phyloP scores from a whole-genome alignment of 208 protist species.

The Trypanosoma grayi region DNA sequence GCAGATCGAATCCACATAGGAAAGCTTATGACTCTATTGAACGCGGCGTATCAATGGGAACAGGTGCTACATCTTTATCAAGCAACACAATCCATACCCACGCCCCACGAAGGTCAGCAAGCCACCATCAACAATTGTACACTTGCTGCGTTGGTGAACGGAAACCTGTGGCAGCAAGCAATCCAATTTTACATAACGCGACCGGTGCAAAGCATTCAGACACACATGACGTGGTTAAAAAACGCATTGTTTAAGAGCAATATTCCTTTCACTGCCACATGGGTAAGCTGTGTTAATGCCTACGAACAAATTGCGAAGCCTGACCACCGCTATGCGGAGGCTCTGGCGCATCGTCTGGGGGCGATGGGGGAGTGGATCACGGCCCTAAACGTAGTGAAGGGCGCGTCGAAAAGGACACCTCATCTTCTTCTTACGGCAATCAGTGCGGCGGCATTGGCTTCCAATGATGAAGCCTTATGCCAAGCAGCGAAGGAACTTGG shows the following conservation, averaged over 20 bases:
- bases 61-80: constrained; percentile 5
- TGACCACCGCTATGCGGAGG: constrained; percentile 1
- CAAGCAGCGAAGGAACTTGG: neutral
- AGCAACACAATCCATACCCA: neutral
- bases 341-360: neutral
- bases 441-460: neutral
- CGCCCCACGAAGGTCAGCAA: constrained; percentile 14
- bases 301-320: neutral
- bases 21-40: constrained; percentile 14
- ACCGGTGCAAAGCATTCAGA: constrained; percentile 6
- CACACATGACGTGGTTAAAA: constrained; percentile 11
- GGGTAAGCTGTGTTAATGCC: constrained; percentile 3
- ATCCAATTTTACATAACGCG: constrained; percentile 29
- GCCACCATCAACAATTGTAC: constrained; percentile 43
- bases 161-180: constrained; percentile 24
- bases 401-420: neutral
- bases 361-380: neutral
- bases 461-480: neutral
- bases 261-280: constrained; percentile 5
- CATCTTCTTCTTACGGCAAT: constrained; percentile 9
- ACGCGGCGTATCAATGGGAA: constrained; percentile 5
- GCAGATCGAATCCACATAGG: neutral
- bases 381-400: neutral
- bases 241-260: constrained; percentile 3
- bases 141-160: constrained; percentile 36